These are phyloP conservation scores for Triticum dicoccoides DNA, from an alignment of 176 grass and related monocot species.

Conservation along the genomic window DNA sequence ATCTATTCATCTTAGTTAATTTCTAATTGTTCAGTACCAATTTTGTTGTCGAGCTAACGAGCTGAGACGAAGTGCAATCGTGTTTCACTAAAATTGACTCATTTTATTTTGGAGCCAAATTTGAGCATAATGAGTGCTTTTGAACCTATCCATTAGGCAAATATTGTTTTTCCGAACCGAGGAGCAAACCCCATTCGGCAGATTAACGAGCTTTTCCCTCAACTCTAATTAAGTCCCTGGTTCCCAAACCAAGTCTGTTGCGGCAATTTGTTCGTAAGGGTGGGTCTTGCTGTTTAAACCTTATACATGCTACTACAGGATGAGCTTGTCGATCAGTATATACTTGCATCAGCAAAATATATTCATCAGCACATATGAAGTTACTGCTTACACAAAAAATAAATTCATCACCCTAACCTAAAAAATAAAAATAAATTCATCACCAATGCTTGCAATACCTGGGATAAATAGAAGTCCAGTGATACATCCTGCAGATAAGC, in stretches of 20 bases:
- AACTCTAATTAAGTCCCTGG: neutral
- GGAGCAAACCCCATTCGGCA: neutral
- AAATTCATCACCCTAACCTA: neutral
- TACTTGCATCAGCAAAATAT: neutral
- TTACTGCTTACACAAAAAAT: neutral
- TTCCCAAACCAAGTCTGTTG: neutral
- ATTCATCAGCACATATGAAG: neutral
- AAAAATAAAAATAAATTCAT: neutral
- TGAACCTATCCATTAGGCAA: neutral
- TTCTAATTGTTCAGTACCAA: neutral
- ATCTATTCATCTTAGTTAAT: neutral
- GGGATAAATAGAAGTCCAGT: neutral
- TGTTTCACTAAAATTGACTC: neutral
- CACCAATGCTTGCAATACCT: neutral
- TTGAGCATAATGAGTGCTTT: neutral
- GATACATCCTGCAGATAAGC: conserved; percentile 8
- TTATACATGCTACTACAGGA: neutral
- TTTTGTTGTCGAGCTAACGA: neutral
- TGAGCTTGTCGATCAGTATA: neutral
- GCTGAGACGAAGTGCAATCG: neutral
- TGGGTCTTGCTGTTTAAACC: neutral
- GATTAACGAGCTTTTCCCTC: neutral
- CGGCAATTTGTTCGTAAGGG: neutral
- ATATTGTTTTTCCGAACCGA: neutral
- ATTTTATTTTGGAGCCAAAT: neutral